A percentile compares a stretch with the other conserved stretches of the same genome.
Evolutionary conservation across 257 asterid genomes (phyloP).

Genomic region (Nicotiana noctiflora): DNA sequence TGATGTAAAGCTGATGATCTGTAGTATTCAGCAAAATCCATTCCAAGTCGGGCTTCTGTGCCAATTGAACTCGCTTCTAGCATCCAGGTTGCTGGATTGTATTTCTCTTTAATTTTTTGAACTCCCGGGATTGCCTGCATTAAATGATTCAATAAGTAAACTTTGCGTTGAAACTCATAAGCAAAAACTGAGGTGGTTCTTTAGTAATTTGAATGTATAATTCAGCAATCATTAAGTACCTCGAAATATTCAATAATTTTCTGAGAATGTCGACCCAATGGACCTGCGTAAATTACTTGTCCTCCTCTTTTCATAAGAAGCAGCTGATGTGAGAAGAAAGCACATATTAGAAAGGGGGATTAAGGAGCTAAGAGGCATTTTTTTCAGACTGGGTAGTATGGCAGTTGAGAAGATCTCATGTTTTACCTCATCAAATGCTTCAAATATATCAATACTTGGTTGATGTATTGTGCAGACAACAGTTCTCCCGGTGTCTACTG

Average conservation of each 20-base stretch:
- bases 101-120: slow-evolving; percentile 30
- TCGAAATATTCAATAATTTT: slow-evolving; percentile 45
- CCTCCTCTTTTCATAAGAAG: slow-evolving; percentile 71
- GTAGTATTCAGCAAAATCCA: slow-evolving; percentile 48
- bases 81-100: slow-evolving; percentile 62
- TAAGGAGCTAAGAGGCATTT: neutral
- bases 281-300: slow-evolving; percentile 53
- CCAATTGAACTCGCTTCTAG: slow-evolving; percentile 41
- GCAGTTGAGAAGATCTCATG: neutral
- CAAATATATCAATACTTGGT: slow-evolving; percentile 64
- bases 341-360: slow-evolving; percentile 4
- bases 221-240: slow-evolving; percentile 24
- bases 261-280: slow-evolving; percentile 43
- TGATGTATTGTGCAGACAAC: slow-evolving; percentile 74
- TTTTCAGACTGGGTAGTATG: neutral
- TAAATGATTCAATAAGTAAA: neutral
- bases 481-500: slow-evolving; percentile 70
- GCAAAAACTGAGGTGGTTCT: neutral
- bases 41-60: slow-evolving; percentile 34
- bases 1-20: slow-evolving; percentile 31
- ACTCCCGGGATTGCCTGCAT: slow-evolving; percentile 39
- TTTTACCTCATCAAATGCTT: slow-evolving; percentile 64
- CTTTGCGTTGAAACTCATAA: neutral
- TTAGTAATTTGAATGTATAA: neutral
- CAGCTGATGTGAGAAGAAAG: slow-evolving; percentile 29